Evolutionary conservation across 805 yeast species (phyloP).

Genomic region (Yarrowia divulgata): DNA sequence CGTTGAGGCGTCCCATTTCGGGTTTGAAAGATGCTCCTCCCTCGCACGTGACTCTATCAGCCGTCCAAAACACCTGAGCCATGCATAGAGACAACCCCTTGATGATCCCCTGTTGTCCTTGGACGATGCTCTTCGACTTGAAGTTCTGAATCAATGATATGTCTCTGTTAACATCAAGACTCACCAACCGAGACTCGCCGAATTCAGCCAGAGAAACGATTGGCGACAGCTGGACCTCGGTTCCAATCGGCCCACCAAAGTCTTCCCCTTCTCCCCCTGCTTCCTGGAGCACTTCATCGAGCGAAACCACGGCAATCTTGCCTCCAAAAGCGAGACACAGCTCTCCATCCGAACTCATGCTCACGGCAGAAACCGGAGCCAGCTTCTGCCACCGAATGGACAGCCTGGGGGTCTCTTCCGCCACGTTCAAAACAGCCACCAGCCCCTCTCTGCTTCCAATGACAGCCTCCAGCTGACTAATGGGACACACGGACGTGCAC

Average conservation of each 20-base stretch:
- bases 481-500: conserved; percentile 55
- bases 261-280: conserved; percentile 1
- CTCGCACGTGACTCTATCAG: conserved; percentile 16
- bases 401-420: conserved; percentile 24
- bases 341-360: conserved; percentile 6
- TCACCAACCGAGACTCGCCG: not conserved
- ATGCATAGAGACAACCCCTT: conserved; percentile 23
- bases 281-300: conserved; percentile 26
- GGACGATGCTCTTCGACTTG: conserved; percentile 11
- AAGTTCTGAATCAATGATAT: not conserved
- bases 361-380: not conserved
- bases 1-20: conserved; percentile 4
- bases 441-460: conserved; percentile 47
- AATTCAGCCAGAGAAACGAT: conserved; percentile 6
- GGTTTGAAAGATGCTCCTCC: not conserved
- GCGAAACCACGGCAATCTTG: conserved; percentile 13
- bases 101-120: conserved; percentile 18
- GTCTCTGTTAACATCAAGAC: conserved; percentile 1
- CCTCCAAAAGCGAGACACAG: conserved; percentile 19
- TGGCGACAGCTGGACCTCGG: conserved; percentile 7
- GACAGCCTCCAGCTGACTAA: conserved; percentile 48
- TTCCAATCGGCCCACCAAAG: conserved; percentile 20
- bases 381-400: conserved; percentile 21
- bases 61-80: conserved; percentile 21
- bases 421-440: conserved; percentile 43